Evolutionary conservation across 108 stramenopile genomes (phyloP).

Genomic region (Nitzschia inconspicua): DNA sequence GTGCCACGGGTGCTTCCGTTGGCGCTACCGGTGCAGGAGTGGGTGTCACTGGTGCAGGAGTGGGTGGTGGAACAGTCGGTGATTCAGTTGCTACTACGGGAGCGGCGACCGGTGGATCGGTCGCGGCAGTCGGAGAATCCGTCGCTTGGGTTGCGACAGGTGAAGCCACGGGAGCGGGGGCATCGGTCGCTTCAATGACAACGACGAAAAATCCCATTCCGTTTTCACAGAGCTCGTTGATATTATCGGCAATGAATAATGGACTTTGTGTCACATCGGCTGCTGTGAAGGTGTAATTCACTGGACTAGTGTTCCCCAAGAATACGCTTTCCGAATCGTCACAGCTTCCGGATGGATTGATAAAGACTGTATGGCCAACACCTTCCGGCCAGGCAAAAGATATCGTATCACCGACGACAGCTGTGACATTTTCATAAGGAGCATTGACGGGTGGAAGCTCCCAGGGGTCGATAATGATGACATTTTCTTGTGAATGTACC

Average conservation of each 20-base stretch:
- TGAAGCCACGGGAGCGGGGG: background rate
- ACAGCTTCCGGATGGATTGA: slow-evolving; percentile 11
- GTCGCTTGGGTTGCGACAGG: background rate
- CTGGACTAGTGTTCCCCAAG: background rate
- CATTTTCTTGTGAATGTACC: no score
- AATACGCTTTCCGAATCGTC: slow-evolving; percentile 6
- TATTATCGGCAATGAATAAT: slow-evolving; percentile 5
- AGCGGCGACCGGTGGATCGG: no score
- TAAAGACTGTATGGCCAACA: slow-evolving; percentile 5
- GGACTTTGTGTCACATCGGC: background rate
- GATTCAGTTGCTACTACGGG: no score
- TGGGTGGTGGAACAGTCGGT: background rate
- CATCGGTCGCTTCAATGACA: background rate
- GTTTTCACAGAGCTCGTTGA: slow-evolving; percentile 3
- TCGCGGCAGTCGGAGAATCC: no score
- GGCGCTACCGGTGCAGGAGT: background rate
- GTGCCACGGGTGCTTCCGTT: slow-evolving; percentile 1
- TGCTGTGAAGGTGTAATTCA: background rate
- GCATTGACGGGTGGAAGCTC: background rate
- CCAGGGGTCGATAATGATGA: slow-evolving; percentile 11
- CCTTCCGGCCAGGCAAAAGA: background rate
- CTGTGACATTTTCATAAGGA: slow-evolving; percentile 4
- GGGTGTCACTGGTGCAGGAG: background rate
- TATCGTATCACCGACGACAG: slow-evolving; percentile 6
- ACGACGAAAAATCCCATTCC: slow-evolving; percentile 1